These are phyloP conservation scores for Echeveria elegans DNA, from an alignment of 164 flowering plant genomes.

Conservation along the genomic window DNA sequence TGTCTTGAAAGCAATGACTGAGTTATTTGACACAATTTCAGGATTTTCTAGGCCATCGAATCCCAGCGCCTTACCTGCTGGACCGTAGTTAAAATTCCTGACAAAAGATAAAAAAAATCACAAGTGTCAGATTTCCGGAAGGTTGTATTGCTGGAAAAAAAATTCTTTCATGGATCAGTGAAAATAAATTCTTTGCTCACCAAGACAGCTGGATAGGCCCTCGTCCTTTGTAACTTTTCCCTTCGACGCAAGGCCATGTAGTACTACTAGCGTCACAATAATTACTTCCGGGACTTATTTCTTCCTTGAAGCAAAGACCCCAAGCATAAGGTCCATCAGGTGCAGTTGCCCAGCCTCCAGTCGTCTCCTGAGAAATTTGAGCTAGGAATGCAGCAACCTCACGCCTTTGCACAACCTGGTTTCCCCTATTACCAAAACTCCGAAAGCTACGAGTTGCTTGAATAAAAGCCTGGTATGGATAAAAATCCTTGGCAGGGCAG, in stretches of 20 bases:
- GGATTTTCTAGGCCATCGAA: slow-evolving; percentile 55
- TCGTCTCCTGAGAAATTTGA: slow-evolving; percentile 78
- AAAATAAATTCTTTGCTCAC: slow-evolving; percentile 17
- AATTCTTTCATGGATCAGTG: neutral
- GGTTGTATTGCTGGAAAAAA: neutral
- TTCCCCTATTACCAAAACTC: slow-evolving; percentile 42
- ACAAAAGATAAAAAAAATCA: neutral
- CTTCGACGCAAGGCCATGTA: slow-evolving; percentile 63
- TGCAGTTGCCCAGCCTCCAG: slow-evolving; percentile 90
- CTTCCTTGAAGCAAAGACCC: slow-evolving; percentile 70
- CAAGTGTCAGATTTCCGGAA: neutral
- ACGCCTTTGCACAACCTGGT: slow-evolving; percentile 27
- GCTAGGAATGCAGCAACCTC: slow-evolving; percentile 80
- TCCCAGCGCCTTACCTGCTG: slow-evolving; percentile 58
- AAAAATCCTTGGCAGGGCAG: slow-evolving; percentile 55
- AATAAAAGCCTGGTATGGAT: slow-evolving; percentile 41
- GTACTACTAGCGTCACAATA: slow-evolving; percentile 44
- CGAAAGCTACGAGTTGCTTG: slow-evolving; percentile 35
- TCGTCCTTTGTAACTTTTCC: slow-evolving; percentile 61
- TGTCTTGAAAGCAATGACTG: slow-evolving; percentile 49
- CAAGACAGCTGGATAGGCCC: slow-evolving; percentile 79
- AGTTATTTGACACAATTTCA: slow-evolving; percentile 48
- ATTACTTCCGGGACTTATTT: slow-evolving; percentile 28
- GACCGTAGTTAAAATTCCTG: slow-evolving; percentile 83
- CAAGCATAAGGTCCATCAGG: slow-evolving; percentile 83